These are phyloP conservation scores for Rhodotorula glutinis DNA, from an alignment of 1,284 basidiomycete species.

Conservation along the genomic window DNA sequence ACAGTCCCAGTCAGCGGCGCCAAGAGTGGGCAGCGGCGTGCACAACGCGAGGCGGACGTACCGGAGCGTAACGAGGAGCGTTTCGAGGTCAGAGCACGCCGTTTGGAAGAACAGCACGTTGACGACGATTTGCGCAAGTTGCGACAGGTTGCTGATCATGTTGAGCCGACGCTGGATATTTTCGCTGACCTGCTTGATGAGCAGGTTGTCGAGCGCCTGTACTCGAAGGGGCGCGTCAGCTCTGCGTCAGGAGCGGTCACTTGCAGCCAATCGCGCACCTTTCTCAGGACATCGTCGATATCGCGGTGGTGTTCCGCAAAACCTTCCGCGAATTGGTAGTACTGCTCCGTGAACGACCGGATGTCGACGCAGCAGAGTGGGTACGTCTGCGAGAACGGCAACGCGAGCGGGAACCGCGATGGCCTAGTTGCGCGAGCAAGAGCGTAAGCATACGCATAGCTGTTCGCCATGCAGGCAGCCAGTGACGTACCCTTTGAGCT, in stretches of 20 bases:
- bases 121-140: slow-evolving; percentile 89
- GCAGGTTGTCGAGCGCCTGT: slow-evolving; percentile 80
- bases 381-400: slow-evolving; percentile 95
- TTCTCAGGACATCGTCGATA: slow-evolving; percentile 86
- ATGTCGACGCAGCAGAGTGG: slow-evolving; percentile 96
- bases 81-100: slow-evolving; percentile 80
- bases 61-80: slow-evolving; percentile 65
- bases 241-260: neutral
- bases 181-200: slow-evolving; percentile 75
- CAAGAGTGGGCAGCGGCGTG: too few species aligned
- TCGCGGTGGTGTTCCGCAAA: slow-evolving; percentile 86
- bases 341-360: slow-evolving; percentile 87
- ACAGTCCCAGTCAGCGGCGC: neutral
- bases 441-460: slow-evolving; percentile 3
- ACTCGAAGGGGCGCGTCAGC: neutral
- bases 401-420: slow-evolving; percentile 62
- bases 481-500: slow-evolving; percentile 39
- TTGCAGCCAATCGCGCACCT: slow-evolving; percentile 55
- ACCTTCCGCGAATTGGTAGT: slow-evolving; percentile 94
- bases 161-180: slow-evolving; percentile 66
- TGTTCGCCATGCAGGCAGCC: too few species aligned
- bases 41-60: slow-evolving; percentile 3
- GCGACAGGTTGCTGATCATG: slow-evolving; percentile 74
- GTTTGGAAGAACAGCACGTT: slow-evolving; percentile 90
- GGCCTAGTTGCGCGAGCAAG: slow-evolving; percentile 52